Base-by-base conservation (phyloP, 176 grass and related monocot species). In the Pontederia crassipes region DNA sequence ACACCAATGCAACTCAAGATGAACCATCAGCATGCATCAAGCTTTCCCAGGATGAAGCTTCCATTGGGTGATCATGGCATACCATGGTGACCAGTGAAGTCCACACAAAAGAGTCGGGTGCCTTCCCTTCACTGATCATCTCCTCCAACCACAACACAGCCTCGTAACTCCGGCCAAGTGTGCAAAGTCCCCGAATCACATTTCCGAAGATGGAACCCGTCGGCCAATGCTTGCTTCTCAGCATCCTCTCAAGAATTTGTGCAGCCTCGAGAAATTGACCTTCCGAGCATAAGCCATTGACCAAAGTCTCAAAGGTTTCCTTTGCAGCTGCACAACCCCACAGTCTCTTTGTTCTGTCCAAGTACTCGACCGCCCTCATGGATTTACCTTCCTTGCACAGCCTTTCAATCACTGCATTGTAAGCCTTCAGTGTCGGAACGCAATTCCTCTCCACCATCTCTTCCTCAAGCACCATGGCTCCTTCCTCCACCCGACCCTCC, bases 121-220 rank as follows among this genome's bases (percentile, higher is more conserved):
- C 76, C 61, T 79, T 72, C 20, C 86, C 91, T 72, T 82, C 80
- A 48, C 71, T 58, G 49, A 87, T 68, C 91, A 90, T 95, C 72
- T 95, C 91, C 78, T 90, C 83, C 12, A 95, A 63, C 86, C 91
- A 90, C 10, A 90, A 12, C 48, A 87, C 29, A n/a, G 86, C 83
- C 73, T 95, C 91, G 15, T 84, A 95, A 57, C 72, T 74, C 77
- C 69, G 71, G 27, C 72, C 71, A 59, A 68, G 29, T 17, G 63
- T 70, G 80, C 83, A 90, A 58, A 95, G 82, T 24, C 86, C 86
- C 60, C 59, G 55, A 72, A 87, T 83, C 24, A 95, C 46, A 70
- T 49, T 58, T 57, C 13, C 20, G 55, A 95, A 95, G 17, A 71
- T 64, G 2, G 53, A 46, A 70, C 46, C 58, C 52, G 68, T 72